A percentile compares a stretch with the other conserved stretches of the same genome.
Conservation (phyloP, 2,329 filamentous ascomycete genomes). For the Colletotrichum magnum region DNA sequence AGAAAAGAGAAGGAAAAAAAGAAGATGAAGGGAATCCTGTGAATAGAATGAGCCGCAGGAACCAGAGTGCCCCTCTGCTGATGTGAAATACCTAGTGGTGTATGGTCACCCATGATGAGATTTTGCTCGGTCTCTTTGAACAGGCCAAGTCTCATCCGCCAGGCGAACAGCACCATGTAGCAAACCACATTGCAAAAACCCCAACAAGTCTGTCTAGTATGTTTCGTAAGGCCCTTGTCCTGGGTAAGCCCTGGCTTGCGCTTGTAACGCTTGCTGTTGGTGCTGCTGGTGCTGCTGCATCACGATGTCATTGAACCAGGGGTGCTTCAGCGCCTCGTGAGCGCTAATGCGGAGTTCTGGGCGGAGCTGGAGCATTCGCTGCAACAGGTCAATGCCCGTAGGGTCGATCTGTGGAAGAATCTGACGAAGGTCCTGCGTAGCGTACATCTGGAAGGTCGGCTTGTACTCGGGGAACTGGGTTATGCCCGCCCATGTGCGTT, state of each 20-base stretch:
- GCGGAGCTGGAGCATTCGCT: slow-evolving; percentile 91
- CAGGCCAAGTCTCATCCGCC: too few species aligned
- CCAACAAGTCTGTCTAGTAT: slow-evolving; percentile 38
- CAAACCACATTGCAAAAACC: too few species aligned
- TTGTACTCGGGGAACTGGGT: slow-evolving; percentile 98
- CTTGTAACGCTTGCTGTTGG: slow-evolving; percentile 57
- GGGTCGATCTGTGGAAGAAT: slow-evolving; percentile 94
- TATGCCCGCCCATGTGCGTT: slow-evolving; percentile 96
- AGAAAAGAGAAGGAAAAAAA: too few species aligned
- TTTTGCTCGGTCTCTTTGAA: too few species aligned
- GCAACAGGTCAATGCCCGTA: slow-evolving; percentile 87
- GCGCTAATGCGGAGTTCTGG: slow-evolving; percentile 94
- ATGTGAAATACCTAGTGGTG: too few species aligned
- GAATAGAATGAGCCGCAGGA: too few species aligned
- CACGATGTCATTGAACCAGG: slow-evolving; percentile 88
- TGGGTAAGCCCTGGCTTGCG: slow-evolving; percentile 58
- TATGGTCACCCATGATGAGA: too few species aligned
- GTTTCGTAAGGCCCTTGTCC: slow-evolving; percentile 49
- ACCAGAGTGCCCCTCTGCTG: too few species aligned
- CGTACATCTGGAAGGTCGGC: slow-evolving; percentile 92
- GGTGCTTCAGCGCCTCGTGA: slow-evolving; percentile 87
- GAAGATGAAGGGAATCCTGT: too few species aligned
- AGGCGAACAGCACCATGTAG: too few species aligned
- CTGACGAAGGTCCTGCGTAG: slow-evolving; percentile 88
- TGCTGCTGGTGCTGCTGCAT: slow-evolving; percentile 66